Evolutionary conservation across 345 rosid species (phyloP), one percentile per base, ranked within the genome.

Genomic region (Lepidium didymum): DNA sequence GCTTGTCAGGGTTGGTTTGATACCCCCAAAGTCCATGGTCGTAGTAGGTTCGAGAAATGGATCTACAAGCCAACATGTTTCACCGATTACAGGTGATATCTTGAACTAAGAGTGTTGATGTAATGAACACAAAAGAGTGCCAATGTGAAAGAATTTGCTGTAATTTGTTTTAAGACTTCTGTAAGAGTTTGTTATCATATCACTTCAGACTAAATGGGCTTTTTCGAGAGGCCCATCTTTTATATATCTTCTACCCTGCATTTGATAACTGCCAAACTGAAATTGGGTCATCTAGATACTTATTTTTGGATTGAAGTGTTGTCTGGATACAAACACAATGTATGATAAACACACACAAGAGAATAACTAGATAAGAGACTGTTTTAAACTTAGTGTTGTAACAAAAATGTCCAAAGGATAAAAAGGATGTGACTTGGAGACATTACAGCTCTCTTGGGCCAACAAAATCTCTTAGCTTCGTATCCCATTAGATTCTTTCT

Each of bases 21-120:
- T 87, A 10, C 99, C 97, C 3, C 95, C 97, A 3, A 88, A 86
- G 18, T 78, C 96, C 7, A 86, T 83, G 97, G 80, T 84, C 4
- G 93, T 81, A 5, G 75, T 84, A 78, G 89, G 83, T 47, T 84
- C 81, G 19, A 91, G 85, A 70, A 91, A 90, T 10, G 94, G 85
- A 55, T 85, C 90, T 68, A 77, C 72, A 1, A 87, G 8, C 63
- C 68, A 86, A 8, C 92, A 87, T 21, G 79, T 86, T 49, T 84
- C 90, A 77, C 92, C 97, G 29, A 77, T 90, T 65, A 87, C 90
- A 2, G 96, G 97, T 41, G 82, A 78, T 31, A 18, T 88, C 77
- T 67, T 81, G 80, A 61, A 75, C 44, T 75, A 11, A 78, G 61
- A 72, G 16, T 12, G 65, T 47, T 55, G 43, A 13, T 65, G 61